These are phyloP conservation scores for Sporothrix brunneoviolacea DNA, from an alignment of 2,329 filamentous ascomycete species.

Conservation along the genomic window DNA sequence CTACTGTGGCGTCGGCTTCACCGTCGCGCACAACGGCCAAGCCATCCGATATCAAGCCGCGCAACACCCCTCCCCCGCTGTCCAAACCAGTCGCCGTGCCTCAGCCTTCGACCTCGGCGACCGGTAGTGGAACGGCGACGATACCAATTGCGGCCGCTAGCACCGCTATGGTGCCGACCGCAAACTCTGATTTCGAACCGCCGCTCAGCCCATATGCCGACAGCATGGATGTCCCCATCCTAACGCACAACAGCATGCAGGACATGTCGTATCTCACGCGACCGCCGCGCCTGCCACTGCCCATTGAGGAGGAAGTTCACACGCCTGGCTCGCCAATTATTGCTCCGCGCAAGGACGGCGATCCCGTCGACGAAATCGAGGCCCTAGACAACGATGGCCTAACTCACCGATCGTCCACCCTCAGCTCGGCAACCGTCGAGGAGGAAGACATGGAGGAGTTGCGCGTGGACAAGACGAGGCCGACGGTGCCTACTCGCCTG, in stretches of 20 bases:
- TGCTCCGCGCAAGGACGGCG: constrained; percentile 55
- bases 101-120: constrained; percentile 5
- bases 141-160: constrained; percentile 15
- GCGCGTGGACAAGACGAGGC: constrained; percentile 64
- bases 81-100: constrained; percentile 55
- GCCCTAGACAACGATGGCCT: constrained; percentile 42
- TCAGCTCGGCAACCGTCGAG: constrained; percentile 53
- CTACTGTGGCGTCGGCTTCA: constrained; percentile 16
- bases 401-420: constrained; percentile 48
- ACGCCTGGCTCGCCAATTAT: constrained; percentile 87
- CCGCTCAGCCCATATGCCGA: constrained; percentile 27
- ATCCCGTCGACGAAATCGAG: constrained; percentile 47
- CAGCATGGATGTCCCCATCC: constrained; percentile 35
- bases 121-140: constrained; percentile 16
- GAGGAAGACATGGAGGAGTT: constrained; percentile 66
- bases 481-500: constrained; percentile 74
- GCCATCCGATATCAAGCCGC: constrained; percentile 28
- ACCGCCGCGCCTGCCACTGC: constrained; percentile 84
- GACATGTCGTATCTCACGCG: constrained; percentile 58
- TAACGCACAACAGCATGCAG: constrained; percentile 52
- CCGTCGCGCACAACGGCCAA: constrained; percentile 17
- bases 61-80: constrained; percentile 11
- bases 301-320: constrained; percentile 86
- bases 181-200: constrained; percentile 24
- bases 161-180: background rate